Percentiles rank a stretch among this genome's conserved stretches.
These are phyloP conservation scores for Neopestalotiopsis clavispora DNA, from an alignment of 2,329 filamentous ascomycete genomes.

Conservation along the genomic window DNA sequence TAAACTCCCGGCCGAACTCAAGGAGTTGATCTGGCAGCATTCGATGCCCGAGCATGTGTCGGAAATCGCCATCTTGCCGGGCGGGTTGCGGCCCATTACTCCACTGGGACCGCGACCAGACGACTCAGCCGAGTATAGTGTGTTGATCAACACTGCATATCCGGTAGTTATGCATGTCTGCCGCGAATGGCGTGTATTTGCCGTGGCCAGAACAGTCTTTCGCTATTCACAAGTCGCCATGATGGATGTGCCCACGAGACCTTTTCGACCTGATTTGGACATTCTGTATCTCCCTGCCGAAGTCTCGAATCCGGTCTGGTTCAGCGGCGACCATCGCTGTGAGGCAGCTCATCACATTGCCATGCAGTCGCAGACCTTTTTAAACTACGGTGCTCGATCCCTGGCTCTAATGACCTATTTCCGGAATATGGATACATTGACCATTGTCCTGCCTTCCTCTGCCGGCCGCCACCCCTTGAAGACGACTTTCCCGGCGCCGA, in stretches of 20 bases:
- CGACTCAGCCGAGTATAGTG: not conserved
- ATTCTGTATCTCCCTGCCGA: constrained; percentile 21
- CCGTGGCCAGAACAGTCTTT: constrained; percentile 18
- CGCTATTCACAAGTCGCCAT: constrained; percentile 25
- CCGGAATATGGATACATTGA: constrained; percentile 1
- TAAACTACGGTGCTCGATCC: constrained; percentile 9
- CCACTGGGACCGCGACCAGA: not conserved
- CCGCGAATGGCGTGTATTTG: constrained; percentile 24
- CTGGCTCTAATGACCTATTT: constrained; percentile 14
- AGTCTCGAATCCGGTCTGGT: constrained; percentile 7
- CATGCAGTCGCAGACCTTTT: constrained; percentile 10
- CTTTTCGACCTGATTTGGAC: constrained; percentile 26
- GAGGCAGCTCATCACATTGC: not conserved
- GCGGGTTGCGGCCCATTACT: constrained; percentile 4
- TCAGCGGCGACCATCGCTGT: not conserved
- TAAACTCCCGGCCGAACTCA: constrained; percentile 13
- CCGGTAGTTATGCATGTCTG: constrained; percentile 27
- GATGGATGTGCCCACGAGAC: constrained; percentile 24
- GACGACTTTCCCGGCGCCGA: constrained; percentile 1
- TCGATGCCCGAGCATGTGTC: constrained; percentile 10
- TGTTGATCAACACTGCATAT: constrained; percentile 27
- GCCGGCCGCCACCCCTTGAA: not conserved
- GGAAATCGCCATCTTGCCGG: constrained; percentile 8
- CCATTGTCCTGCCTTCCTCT: constrained; percentile 9
- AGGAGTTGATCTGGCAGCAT: constrained; percentile 5